These are phyloP conservation scores for Tilletia caries DNA, from an alignment of 1,284 basidiomycete genomes.

Conservation along the genomic window DNA sequence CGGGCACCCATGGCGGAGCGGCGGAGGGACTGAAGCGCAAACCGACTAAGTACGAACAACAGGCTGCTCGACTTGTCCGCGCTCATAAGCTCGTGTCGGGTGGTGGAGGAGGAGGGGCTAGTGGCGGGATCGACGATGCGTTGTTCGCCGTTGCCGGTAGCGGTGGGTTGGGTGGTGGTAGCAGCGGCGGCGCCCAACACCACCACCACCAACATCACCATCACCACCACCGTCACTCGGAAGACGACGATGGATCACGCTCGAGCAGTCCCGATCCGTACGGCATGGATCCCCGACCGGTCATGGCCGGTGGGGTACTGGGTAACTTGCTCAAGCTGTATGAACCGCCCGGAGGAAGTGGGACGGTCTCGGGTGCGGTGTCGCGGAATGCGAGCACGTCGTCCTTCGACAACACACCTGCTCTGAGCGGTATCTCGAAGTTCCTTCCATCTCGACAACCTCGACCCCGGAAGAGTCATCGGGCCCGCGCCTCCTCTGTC, in stretches of 20 bases:
- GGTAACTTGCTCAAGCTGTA: slow-evolving; percentile 51
- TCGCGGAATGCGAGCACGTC: not conserved
- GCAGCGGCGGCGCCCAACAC: too few species aligned
- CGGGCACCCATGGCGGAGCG: slow-evolving; percentile 31
- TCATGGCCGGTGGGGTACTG: slow-evolving; percentile 41
- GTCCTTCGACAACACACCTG: not conserved
- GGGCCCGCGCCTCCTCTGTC: not conserved
- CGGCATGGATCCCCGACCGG: slow-evolving; percentile 47
- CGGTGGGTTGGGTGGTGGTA: too few species aligned
- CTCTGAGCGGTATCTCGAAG: not conserved
- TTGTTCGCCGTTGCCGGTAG: not conserved
- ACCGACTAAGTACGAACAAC: slow-evolving; percentile 44
- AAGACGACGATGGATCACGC: slow-evolving; percentile 33
- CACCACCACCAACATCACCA: too few species aligned
- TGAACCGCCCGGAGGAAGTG: slow-evolving; percentile 36
- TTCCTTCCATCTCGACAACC: not conserved
- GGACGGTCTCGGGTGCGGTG: not conserved
- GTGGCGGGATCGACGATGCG: not conserved
- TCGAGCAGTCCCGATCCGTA: slow-evolving; percentile 43
- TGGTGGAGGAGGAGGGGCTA: not conserved
- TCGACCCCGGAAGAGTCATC: not conserved
- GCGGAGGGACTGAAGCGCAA: slow-evolving; percentile 27
- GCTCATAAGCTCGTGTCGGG: slow-evolving; percentile 38
- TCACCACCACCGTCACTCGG: not conserved
- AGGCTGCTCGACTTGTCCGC: slow-evolving; percentile 43